Evolutionary conservation across 306 rosid genomes (phyloP).

Genomic region (Begonia loranthoides): DNA sequence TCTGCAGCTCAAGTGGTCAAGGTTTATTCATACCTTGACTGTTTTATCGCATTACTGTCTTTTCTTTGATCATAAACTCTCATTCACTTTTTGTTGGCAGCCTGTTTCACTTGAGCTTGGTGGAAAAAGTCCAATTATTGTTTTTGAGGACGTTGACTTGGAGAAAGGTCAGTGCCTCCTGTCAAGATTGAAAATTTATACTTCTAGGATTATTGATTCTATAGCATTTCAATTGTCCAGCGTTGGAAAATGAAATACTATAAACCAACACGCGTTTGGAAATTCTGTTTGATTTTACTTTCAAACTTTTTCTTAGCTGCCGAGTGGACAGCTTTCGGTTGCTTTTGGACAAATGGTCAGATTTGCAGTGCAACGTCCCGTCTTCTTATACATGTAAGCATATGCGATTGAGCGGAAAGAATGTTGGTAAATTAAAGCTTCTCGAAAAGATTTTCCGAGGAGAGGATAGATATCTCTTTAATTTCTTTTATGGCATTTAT

Average conservation of each 20-base stretch:
- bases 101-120: constrained; percentile 96
- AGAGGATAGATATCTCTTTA: not conserved
- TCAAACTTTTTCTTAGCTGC: constrained; percentile 47
- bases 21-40: constrained; percentile 21
- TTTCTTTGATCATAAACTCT: no score
- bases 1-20: constrained; percentile 81
- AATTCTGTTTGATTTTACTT: no score
- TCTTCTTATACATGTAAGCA: constrained; percentile 76
- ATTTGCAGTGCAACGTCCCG: constrained; percentile 99
- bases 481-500: constrained; percentile 9
- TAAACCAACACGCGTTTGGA: no score
- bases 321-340: constrained; percentile 84
- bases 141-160: constrained; percentile 92
- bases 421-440: no score
- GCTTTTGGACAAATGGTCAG: constrained; percentile 99
- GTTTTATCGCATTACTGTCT: constrained; percentile 2
- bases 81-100: constrained; percentile 35
- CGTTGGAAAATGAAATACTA: no score
- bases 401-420: not conserved
- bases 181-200: no score
- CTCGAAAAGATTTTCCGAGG: no score
- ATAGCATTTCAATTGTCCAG: no score
- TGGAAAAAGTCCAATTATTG: constrained; percentile 82
- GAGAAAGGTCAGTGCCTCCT: constrained; percentile 65
- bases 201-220: no score